These are phyloP conservation scores for Margaritispora aquatica DNA, from an alignment of 495 filamentous ascomycete genomes.

Conservation along the genomic window DNA sequence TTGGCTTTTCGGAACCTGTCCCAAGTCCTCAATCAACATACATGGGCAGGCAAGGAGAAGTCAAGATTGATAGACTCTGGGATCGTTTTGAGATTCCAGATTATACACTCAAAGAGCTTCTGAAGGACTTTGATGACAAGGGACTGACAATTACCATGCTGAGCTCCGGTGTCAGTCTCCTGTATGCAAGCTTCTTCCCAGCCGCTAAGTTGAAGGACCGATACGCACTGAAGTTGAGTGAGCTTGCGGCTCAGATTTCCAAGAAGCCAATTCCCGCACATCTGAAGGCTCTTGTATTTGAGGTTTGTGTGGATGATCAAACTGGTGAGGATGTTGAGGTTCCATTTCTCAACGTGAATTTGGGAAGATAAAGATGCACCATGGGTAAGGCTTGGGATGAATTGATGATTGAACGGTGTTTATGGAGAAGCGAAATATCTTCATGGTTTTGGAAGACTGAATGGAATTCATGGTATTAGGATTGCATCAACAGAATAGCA, in stretches of 20 bases:
- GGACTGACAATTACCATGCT: slow-evolving; percentile 88
- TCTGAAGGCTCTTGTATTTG: slow-evolving; percentile 93
- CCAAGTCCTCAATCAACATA: slow-evolving; percentile 89
- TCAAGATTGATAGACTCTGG: slow-evolving; percentile 93
- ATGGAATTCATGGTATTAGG: not conserved
- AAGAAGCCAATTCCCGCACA: slow-evolving; percentile 88
- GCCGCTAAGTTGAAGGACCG: slow-evolving; percentile 77
- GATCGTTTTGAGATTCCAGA: slow-evolving; percentile 92
- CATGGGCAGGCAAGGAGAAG: slow-evolving; percentile 63
- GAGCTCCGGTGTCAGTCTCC: slow-evolving; percentile 88
- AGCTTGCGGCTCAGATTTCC: slow-evolving; percentile 81
- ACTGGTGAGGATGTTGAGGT: slow-evolving; percentile 94
- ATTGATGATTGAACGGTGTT: slow-evolving; percentile 6
- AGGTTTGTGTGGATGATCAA: slow-evolving; percentile 87
- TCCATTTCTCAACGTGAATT: slow-evolving; percentile 88
- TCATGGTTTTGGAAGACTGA: slow-evolving; percentile 9
- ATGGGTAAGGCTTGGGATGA: slow-evolving; percentile 1
- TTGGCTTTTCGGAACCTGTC: slow-evolving; percentile 96
- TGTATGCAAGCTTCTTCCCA: slow-evolving; percentile 97
- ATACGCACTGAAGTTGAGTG: slow-evolving; percentile 56
- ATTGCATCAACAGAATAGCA: not conserved
- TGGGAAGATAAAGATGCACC: slow-evolving; percentile 13
- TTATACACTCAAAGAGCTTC: slow-evolving; percentile 75
- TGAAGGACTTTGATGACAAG: slow-evolving; percentile 70
- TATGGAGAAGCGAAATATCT: not conserved